Base-by-base conservation (phyloP, 106 monocot genomes). In the Dioscorea dumetorum region DNA sequence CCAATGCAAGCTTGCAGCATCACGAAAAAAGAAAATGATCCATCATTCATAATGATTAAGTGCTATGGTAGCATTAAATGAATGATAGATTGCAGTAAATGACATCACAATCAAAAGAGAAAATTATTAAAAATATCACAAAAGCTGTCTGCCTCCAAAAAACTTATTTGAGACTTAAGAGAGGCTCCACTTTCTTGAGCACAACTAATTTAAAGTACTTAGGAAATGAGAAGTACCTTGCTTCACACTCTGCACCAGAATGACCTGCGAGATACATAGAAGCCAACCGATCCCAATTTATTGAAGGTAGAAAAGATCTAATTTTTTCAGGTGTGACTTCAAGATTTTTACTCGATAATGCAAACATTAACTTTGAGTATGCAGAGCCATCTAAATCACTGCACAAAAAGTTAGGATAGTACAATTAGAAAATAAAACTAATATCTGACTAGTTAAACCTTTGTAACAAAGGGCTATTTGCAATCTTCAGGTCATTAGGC, bases 281-380 rank as follows among this genome's bases (percentile, higher is more conserved):
- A 74, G 93, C 90, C 70, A 99, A 63, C 50, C 85, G 72, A 35
- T 87, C 84, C 99, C 99, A 99, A 48, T 99, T 79, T 50, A 99
- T 81, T 48, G 81, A 73, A 21, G 84, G 93, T 41, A 93, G 54
- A 48, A 90, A 90, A 34, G 78, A 77, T 79, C 90, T 79, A 48
- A 99, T 79, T 24, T 67, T 72, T 76, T 99, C 93, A 57, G 87
- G 76, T 53, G 90, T 77, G 34, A 90, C 50, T 70, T 87, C 90
- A 77, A 80, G 57, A 77, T 85, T 83, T 60, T 50, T 50, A 13
- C 49, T 63, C 48, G 71, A 70, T n/a, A 70, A 17, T 54, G 75
- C 54, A 65, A 77, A 64, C 52, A 81, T 65, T 48, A 74, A 33
- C 74, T 73, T 70, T 62, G 80, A 69, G 62, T 85, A 74, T 70